Conservation (phyloP, 2,329 filamentous ascomycete species). For the Pseudonectria foliicola region DNA sequence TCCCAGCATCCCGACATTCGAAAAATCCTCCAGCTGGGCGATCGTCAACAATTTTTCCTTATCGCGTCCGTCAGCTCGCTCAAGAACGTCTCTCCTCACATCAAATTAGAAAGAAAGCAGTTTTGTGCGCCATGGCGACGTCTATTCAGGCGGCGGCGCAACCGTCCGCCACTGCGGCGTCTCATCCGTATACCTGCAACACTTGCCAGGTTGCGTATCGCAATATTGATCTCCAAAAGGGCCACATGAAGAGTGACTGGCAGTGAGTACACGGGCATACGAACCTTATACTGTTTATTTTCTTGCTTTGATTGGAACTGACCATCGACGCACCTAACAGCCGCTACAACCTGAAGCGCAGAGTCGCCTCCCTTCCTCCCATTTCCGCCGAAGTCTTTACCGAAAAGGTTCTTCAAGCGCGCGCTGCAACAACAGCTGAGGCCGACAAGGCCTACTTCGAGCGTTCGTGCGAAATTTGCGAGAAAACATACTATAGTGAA, state of each 20-base stretch:
- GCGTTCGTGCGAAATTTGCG: constrained; percentile 71
- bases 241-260: constrained; percentile 98
- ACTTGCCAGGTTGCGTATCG: constrained; percentile 96
- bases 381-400: constrained; percentile 89
- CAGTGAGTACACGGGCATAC: constrained; percentile 62
- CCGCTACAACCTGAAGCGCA: constrained; percentile 92
- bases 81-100: background rate
- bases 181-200: constrained; percentile 95
- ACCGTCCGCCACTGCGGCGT: constrained; percentile 33
- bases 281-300: too few relatives aligned
- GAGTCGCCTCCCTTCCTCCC: constrained; percentile 82
- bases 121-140: constrained; percentile 37
- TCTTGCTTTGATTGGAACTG: constrained; percentile 2
- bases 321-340: constrained; percentile 33
- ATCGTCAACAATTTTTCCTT: too few relatives aligned
- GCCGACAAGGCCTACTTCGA: constrained; percentile 86
- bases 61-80: background rate
- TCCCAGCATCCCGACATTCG: too few relatives aligned
- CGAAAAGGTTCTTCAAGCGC: constrained; percentile 89
- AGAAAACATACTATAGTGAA: constrained; percentile 92
- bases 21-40: background rate
- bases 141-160: constrained; percentile 23
- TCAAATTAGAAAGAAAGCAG: background rate
- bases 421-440: constrained; percentile 75
- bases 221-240: constrained; percentile 84